Conservation (phyloP, 1,284 basidiomycete species). For the Agroathelia rolfsii region DNA sequence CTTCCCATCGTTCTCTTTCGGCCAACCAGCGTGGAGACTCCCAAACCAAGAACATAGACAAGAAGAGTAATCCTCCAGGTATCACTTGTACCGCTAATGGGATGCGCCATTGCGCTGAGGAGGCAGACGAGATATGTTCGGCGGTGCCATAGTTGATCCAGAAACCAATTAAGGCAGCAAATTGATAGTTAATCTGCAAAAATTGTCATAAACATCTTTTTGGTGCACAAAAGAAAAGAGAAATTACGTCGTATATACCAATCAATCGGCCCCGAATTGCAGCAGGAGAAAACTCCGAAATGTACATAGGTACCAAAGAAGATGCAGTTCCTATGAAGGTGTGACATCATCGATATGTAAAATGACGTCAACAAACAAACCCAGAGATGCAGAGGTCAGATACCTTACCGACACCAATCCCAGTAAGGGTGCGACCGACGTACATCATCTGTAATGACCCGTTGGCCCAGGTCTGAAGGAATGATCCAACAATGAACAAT, state of each 20-base stretch:
- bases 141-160: constrained; percentile 40
- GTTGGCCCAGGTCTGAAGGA: too few species aligned
- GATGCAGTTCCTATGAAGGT: constrained; percentile 28
- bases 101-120: constrained; percentile 33
- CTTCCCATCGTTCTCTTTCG: constrained; percentile 26
- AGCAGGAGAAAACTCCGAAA: constrained; percentile 32
- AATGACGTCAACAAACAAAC: too few species aligned
- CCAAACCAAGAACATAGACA: constrained; percentile 31
- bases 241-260: constrained; percentile 36
- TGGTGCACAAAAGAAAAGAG: constrained; percentile 9
- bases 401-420: too few species aligned
- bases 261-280: constrained; percentile 38
- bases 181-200: constrained; percentile 20
- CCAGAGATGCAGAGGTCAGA: too few species aligned
- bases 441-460: constrained; percentile 24
- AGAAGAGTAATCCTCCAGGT: constrained; percentile 33
- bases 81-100: constrained; percentile 42
- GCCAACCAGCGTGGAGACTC: constrained; percentile 44
- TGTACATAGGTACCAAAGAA: constrained; percentile 32
- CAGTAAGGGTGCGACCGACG: constrained; percentile 23
- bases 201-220: constrained; percentile 5
- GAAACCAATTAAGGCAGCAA: constrained; percentile 23
- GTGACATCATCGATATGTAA: too few species aligned
- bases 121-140: constrained; percentile 23
- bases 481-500: too few species aligned